Conservation (phyloP, 306 rosid species). For the Astragalus glycyphyllos region DNA sequence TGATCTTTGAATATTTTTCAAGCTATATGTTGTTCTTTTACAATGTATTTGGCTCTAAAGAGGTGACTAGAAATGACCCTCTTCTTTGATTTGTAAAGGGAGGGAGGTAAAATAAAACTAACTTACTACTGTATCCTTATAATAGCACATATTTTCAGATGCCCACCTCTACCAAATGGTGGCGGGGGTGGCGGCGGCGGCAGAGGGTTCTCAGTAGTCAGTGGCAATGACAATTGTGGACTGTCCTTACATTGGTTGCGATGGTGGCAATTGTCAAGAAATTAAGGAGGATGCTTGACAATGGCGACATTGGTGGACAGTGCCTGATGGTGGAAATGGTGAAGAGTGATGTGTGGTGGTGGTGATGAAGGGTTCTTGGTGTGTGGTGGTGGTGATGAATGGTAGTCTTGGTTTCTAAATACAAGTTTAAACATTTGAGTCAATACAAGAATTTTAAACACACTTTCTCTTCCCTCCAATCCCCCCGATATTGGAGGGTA, state of each 20-base stretch:
- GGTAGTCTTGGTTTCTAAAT: too few relatives aligned
- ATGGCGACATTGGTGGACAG: neutral
- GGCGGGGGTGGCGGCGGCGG: neutral
- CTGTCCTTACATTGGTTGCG: neutral
- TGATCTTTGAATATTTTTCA: neutral
- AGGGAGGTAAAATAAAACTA: neutral
- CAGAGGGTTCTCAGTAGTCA: neutral
- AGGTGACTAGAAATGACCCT: neutral
- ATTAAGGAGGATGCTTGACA: too few relatives aligned
- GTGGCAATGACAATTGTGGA: neutral
- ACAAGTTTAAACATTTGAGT: neutral
- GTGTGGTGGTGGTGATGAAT: too few relatives aligned
- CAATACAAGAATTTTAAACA: neutral
- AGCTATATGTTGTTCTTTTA: neutral
- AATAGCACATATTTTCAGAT: too few relatives aligned
- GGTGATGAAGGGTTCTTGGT: too few relatives aligned
- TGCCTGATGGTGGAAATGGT: neutral
- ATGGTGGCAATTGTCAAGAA: too few relatives aligned
- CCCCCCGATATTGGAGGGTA: neutral
- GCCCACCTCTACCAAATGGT: too few relatives aligned
- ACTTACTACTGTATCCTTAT: neutral
- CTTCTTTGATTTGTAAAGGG: neutral
- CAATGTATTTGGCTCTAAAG: neutral
- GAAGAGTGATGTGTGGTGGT: neutral
- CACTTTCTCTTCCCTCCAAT: too few relatives aligned